phyloP scores from a whole-genome alignment of 352 stramenopile genomes.

The Blastocystis sp. region DNA sequence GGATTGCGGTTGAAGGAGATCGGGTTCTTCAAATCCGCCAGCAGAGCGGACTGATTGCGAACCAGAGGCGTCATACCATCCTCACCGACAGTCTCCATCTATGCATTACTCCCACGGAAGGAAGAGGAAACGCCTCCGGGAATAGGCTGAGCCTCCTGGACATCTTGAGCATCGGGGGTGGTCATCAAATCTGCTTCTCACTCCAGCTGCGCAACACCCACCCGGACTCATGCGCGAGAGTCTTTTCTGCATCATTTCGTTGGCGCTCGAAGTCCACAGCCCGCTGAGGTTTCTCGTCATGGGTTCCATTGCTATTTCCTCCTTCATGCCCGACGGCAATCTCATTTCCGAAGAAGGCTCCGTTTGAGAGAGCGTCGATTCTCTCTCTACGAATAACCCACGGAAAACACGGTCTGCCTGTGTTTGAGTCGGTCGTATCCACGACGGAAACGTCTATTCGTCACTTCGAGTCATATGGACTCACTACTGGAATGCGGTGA shows the following conservation, averaged over 20 bases:
- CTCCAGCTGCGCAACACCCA: neutral
- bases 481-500: no score
- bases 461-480: no score
- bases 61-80: neutral
- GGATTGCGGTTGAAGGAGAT: constrained; percentile 1
- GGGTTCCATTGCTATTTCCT: constrained; percentile 3
- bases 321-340: neutral
- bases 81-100: neutral
- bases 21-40: constrained; percentile 25
- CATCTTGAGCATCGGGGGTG: neutral
- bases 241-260: neutral
- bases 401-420: no score
- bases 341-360: constrained; percentile 17
- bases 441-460: no score
- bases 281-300: neutral
- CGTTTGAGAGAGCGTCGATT: neutral
- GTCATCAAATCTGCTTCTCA: neutral
- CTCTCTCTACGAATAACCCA: neutral
- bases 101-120: neutral
- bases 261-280: neutral
- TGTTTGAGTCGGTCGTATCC: no score
- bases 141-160: neutral
- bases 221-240: constrained; percentile 10
- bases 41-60: neutral
- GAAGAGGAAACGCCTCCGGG: neutral